A percentile compares a stretch with the other conserved stretches of the same genome.
These are phyloP conservation scores for Globisporangium alternatum DNA, from an alignment of 352 stramenopile species.

Conservation along the genomic window DNA sequence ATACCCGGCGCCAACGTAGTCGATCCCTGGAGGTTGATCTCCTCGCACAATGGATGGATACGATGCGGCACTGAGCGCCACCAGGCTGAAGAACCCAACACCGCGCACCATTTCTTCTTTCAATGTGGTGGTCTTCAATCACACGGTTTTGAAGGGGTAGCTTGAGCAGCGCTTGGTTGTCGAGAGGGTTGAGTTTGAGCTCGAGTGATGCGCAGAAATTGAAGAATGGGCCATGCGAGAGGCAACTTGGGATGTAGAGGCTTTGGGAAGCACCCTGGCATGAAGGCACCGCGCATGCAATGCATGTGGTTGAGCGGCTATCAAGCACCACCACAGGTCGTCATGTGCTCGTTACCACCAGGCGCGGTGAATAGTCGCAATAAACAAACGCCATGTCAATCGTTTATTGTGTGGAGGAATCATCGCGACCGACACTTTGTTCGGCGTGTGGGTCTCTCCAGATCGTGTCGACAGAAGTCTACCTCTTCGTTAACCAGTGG, in stretches of 20 bases:
- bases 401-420: too few relatives aligned
- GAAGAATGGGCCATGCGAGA: background rate
- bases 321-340: background rate
- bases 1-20: slow-evolving; percentile 27
- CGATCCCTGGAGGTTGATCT: slow-evolving; percentile 25
- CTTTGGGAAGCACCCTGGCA: background rate
- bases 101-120: background rate
- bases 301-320: background rate
- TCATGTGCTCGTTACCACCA: background rate
- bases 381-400: background rate
- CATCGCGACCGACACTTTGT: too few relatives aligned
- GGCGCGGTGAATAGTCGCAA: background rate
- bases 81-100: slow-evolving; percentile 1
- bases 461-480: background rate
- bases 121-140: background rate
- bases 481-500: background rate
- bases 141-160: background rate
- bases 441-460: too few relatives aligned
- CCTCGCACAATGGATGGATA: background rate
- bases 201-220: background rate
- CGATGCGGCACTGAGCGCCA: background rate
- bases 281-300: background rate
- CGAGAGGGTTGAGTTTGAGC: background rate
- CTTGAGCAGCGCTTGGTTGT: background rate
- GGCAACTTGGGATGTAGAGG: too few relatives aligned